Percentiles rank a stretch among this genome's conserved stretches.
Evolutionary conservation across 2,329 filamentous ascomycete species (phyloP).

Genomic region (Chaetomiaceae sp.): DNA sequence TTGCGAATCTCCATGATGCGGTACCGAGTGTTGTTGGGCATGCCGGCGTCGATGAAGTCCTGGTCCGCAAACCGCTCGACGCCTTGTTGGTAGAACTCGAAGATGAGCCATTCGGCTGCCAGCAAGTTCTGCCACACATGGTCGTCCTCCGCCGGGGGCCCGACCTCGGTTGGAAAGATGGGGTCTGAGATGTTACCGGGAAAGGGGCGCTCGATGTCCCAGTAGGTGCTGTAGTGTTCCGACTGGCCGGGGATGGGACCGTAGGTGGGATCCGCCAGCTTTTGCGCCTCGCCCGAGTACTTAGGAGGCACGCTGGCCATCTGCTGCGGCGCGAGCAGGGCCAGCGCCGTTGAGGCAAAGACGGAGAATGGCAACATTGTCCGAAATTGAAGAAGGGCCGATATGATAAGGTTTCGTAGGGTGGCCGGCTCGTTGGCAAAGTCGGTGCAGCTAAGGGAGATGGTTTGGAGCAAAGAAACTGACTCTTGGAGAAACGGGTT

Average conservation of each 20-base stretch:
- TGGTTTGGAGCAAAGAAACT: too few species aligned
- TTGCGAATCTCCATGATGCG: slow-evolving; percentile 23
- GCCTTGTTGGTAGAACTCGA: slow-evolving; percentile 22
- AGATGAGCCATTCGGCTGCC: slow-evolving; percentile 22
- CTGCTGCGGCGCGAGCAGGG: neutral
- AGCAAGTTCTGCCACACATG: slow-evolving; percentile 21
- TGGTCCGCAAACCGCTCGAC: slow-evolving; percentile 16
- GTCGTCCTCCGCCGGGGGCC: slow-evolving; percentile 18
- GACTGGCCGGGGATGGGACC: slow-evolving; percentile 20
- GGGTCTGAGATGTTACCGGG: slow-evolving; percentile 21
- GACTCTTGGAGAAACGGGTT: too few species aligned
- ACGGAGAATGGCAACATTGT: neutral
- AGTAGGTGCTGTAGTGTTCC: slow-evolving; percentile 20
- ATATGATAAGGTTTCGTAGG: too few species aligned
- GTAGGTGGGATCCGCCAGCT: slow-evolving; percentile 17
- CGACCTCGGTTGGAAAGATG: slow-evolving; percentile 16
- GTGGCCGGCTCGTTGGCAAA: too few species aligned
- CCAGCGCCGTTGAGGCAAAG: neutral
- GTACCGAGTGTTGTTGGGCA: slow-evolving; percentile 14
- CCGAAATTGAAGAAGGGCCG: too few species aligned
- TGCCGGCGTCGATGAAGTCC: slow-evolving; percentile 14
- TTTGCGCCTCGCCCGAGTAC: slow-evolving; percentile 16
- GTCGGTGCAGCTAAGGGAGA: too few species aligned
- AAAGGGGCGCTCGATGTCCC: slow-evolving; percentile 17
- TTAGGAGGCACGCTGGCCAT: neutral